Base-by-base conservation (phyloP, 352 stramenopile genomes). In the Phytophthora ohioensis region DNA sequence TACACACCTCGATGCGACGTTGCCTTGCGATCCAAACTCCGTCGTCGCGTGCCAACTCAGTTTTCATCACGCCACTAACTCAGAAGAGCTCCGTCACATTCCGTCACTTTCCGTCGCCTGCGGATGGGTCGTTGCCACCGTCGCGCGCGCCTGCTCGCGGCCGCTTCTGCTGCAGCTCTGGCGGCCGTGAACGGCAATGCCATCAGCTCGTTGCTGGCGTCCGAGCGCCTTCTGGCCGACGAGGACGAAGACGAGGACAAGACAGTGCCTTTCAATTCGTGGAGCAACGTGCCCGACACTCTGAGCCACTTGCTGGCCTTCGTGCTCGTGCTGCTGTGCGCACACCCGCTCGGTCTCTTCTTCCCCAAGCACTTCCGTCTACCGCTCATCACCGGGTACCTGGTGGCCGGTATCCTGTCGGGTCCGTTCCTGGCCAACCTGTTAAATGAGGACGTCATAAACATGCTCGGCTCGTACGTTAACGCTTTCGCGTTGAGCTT, bases 401-500 rank as follows among this genome's bases (percentile, higher is more conserved):
- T 91, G 38, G 62, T 91, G 62, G 61, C 81, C 8, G 82, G 82
- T 41, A 83, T 91, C 41, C 27, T 86, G 54, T 70, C 82, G 0
- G 82, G 82, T 0, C 82, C 82, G 34, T 91, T 91, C 68, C 36
- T 87, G 32, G 69, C 82, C 34, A 80, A 88, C 45, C 52, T 91
- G 43, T 72, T 91, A 47, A 77, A 76, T 42, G 72, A 67, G 21
- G 63, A 70, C 34, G 63, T 75, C 51, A 77, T 89, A 35, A 52
- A 74, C 15, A 79, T 88, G 71, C 76, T 91, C 54, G 48, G 76
- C 27, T 71, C 73, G 21, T 85, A 77, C 53, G 76, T 91, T 49
- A 91, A 85, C 62, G 81, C 80, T 35, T 76, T 89, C 51, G 80
- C 82, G 45, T 68, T 91, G 30, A 86, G 79, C 43, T 91, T 91